Base-by-base conservation (phyloP, 805 yeast species). In the Peterozyma xylosa region DNA sequence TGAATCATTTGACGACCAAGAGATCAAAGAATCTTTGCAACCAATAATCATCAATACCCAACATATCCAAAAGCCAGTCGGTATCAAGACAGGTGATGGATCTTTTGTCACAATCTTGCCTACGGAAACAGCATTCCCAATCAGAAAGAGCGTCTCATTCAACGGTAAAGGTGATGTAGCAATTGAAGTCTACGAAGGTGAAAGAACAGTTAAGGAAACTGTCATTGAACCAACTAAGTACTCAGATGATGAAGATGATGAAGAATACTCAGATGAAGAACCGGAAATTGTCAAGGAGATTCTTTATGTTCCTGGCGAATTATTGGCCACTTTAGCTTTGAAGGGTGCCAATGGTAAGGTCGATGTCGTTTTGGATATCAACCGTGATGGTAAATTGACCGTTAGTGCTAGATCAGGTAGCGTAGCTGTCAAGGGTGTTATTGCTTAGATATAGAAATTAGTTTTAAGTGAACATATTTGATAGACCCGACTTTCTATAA, bases 61-160 rank as follows among this genome's bases (percentile, higher is more conserved):
- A 60, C 98, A 93, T 63, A 66, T 89, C 50, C 63, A 76, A 52
- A 81, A 83, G 60, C 83, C 96, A 41, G 79, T 93, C 58, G 99
- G 99, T 63, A 66, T 89, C 52, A 80, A 82, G 59, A 81, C 76
- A 55, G 80, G 79, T 37, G 78, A 79, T 44, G 91, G 88, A 53
- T 57, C 59, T 37, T 86, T 89, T 60, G 73, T 78, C 47, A 77
- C 91, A 36, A 71, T 93, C 37, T 67, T 93, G 43, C 80, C 84
- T 48, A 76, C 80, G 42, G 91, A 89, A 68, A 86, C 98, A 43
- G 86, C 96, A 29, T 80, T 81, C 64, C 99, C 99, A 53, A 85
- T 87, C 59, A 85, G 87, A 67, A 86, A 82, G 67, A 69, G 87
- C 13, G 55, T 86, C 48, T 68, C 77, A 42, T 73, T 91, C 53